Conservation (phyloP, 352 stramenopile genomes). For the Phytophthora pini region DNA sequence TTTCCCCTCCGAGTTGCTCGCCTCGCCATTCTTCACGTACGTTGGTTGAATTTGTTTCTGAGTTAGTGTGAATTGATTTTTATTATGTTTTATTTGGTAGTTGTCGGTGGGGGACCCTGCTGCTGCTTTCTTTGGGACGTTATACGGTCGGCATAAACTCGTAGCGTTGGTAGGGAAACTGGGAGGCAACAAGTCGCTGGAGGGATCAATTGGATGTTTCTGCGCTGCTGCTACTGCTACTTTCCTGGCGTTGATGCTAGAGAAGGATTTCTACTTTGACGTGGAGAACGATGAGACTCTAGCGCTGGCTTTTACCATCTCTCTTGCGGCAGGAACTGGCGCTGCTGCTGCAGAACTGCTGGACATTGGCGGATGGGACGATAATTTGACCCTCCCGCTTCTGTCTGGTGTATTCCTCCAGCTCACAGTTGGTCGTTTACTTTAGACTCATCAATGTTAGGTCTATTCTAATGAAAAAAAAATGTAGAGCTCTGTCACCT, state of each 20-base stretch:
- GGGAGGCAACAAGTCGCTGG: slow-evolving; percentile 49
- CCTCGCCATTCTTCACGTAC: slow-evolving; percentile 65
- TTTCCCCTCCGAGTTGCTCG: slow-evolving; percentile 48
- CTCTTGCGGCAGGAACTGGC: slow-evolving; percentile 36
- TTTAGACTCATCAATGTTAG: slow-evolving; percentile 19
- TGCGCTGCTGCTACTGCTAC: slow-evolving; percentile 31
- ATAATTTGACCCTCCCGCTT: slow-evolving; percentile 66
- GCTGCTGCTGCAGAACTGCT: slow-evolving; percentile 50
- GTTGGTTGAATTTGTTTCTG: slow-evolving; percentile 10
- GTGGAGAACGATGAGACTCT: neutral
- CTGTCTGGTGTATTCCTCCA: slow-evolving; percentile 52
- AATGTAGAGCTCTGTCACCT: slow-evolving; percentile 6
- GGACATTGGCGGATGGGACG: slow-evolving; percentile 57
- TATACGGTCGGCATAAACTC: slow-evolving; percentile 49
- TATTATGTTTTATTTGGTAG: slow-evolving; percentile 27
- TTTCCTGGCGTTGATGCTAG: slow-evolving; percentile 27
- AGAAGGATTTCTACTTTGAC: slow-evolving; percentile 40
- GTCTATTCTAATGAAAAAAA: slow-evolving; percentile 31
- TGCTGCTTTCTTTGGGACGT: slow-evolving; percentile 52
- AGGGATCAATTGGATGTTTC: slow-evolving; percentile 54
- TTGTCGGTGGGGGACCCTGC: slow-evolving; percentile 60
- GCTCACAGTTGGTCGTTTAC: slow-evolving; percentile 24
- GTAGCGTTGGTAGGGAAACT: slow-evolving; percentile 24
- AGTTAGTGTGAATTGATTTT: neutral
- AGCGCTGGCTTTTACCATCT: slow-evolving; percentile 16